These are phyloP conservation scores for Gamarada debralockiae DNA, from an alignment of 495 filamentous ascomycete species.

Conservation along the genomic window DNA sequence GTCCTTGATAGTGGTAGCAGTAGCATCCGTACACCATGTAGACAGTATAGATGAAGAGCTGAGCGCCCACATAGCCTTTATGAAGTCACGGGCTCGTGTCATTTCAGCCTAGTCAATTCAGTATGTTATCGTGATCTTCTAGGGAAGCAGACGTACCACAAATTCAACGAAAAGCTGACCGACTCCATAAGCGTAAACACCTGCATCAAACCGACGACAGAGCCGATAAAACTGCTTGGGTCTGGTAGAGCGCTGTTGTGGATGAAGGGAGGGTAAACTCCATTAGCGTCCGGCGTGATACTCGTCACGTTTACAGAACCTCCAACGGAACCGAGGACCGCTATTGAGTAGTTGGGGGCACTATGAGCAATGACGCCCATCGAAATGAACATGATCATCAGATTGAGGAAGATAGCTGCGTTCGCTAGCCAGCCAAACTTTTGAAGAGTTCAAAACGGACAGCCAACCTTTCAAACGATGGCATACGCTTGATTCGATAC, in stretches of 20 bases:
- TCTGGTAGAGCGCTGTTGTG: constrained; percentile 37
- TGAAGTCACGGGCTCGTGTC: constrained; percentile 56
- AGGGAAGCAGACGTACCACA: constrained; percentile 26
- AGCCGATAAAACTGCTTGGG: constrained; percentile 36
- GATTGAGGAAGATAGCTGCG: constrained; percentile 49
- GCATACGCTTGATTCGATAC: no score
- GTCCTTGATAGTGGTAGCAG: constrained; percentile 49
- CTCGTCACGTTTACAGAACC: constrained; percentile 26
- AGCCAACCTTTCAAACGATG: constrained; percentile 19
- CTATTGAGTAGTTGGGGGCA: constrained; percentile 40
- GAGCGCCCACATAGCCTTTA: constrained; percentile 54
- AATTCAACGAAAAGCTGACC: constrained; percentile 59
- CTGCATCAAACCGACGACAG: constrained; percentile 40
- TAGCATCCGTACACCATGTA: constrained; percentile 51
- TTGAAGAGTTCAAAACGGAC: constrained; percentile 47
- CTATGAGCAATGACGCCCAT: constrained; percentile 46
- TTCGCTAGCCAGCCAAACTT: constrained; percentile 53
- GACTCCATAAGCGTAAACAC: constrained; percentile 52
- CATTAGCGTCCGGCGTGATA: constrained; percentile 21
- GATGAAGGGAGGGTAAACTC: constrained; percentile 24
- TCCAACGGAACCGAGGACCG: constrained; percentile 15
- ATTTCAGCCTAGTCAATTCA: constrained; percentile 44
- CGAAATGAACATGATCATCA: constrained; percentile 21
- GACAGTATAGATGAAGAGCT: constrained; percentile 48
- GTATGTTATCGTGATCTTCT: no score